Conservation (phyloP, 2,329 filamentous ascomycete genomes). For the Aureobasidium sp. region DNA sequence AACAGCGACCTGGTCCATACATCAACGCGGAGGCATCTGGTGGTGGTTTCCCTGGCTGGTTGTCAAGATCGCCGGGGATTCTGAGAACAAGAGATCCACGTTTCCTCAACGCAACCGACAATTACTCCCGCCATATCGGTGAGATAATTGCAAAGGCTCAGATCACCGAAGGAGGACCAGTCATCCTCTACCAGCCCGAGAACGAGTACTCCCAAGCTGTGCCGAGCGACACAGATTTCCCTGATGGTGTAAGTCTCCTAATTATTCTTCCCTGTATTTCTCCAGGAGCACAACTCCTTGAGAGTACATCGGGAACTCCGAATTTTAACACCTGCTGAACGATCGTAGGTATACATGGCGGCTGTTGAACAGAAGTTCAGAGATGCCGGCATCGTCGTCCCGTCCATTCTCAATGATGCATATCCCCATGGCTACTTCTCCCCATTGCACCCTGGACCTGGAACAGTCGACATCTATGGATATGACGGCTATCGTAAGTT, state of each 20-base stretch:
- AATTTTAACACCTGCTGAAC: neutral
- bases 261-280: too few species aligned
- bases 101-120: slow-evolving; percentile 60
- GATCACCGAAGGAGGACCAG: slow-evolving; percentile 74
- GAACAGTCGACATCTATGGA: slow-evolving; percentile 44
- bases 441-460: slow-evolving; percentile 45
- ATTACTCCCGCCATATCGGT: slow-evolving; percentile 41
- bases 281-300: too few species aligned
- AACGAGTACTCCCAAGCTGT: slow-evolving; percentile 44
- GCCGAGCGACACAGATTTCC: slow-evolving; percentile 41
- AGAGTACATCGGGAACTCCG: too few species aligned
- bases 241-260: slow-evolving; percentile 41
- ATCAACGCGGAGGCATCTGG: slow-evolving; percentile 73
- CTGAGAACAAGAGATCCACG: slow-evolving; percentile 56
- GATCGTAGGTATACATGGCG: slow-evolving; percentile 53
- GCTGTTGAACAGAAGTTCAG: slow-evolving; percentile 63
- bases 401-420: slow-evolving; percentile 58
- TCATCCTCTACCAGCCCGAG: slow-evolving; percentile 74
- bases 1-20: slow-evolving; percentile 54
- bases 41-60: slow-evolving; percentile 75
- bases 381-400: slow-evolving; percentile 52
- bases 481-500: slow-evolving; percentile 34
- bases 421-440: slow-evolving; percentile 50
- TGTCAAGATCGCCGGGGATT: slow-evolving; percentile 59
- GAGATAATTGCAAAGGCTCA: slow-evolving; percentile 65